Conservation (phyloP, 352 stramenopile genomes). For the Globisporangium alternatum region DNA sequence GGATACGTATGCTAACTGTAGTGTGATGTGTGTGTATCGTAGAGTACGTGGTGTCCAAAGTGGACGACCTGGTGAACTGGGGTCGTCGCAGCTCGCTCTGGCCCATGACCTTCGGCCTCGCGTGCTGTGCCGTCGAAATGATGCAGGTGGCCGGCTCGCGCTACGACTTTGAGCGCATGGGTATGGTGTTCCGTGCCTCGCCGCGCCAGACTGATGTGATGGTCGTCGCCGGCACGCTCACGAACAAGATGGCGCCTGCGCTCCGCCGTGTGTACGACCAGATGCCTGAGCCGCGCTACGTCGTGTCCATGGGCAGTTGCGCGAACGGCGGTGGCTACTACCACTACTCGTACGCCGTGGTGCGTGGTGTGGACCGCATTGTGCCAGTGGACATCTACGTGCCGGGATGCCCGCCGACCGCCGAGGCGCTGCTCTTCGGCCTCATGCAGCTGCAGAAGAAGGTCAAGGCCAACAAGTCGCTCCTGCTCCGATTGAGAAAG, state of each 20-base stretch:
- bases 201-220: slow-evolving; percentile 97
- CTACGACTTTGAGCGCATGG: slow-evolving; percentile 99
- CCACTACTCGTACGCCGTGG: slow-evolving; percentile 96
- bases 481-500: slow-evolving; percentile 93
- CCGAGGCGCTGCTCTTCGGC: slow-evolving; percentile 96
- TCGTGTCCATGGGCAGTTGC: slow-evolving; percentile 98
- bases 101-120: slow-evolving; percentile 99
- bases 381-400: slow-evolving; percentile 99
- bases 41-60: slow-evolving; percentile 97
- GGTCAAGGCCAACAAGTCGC: slow-evolving; percentile 94
- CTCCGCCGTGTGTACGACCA: slow-evolving; percentile 98
- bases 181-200: slow-evolving; percentile 97
- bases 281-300: slow-evolving; percentile 98
- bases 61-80: slow-evolving; percentile 99
- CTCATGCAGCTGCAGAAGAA: slow-evolving; percentile 98
- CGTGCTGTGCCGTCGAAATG: slow-evolving; percentile 99
- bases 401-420: slow-evolving; percentile 82
- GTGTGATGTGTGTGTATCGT: neutral
- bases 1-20: neutral
- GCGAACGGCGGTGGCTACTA: slow-evolving; percentile 93
- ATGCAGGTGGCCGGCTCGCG: slow-evolving; percentile 90
- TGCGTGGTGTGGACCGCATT: slow-evolving; percentile 95
- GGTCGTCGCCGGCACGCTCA: slow-evolving; percentile 99
- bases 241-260: slow-evolving; percentile 99
- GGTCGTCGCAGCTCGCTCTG: slow-evolving; percentile 95